Evolutionary conservation across 2,329 filamentous ascomycete genomes (phyloP), one percentile per base, ranked within the genome.

Genomic region (Penicillium sp.): DNA sequence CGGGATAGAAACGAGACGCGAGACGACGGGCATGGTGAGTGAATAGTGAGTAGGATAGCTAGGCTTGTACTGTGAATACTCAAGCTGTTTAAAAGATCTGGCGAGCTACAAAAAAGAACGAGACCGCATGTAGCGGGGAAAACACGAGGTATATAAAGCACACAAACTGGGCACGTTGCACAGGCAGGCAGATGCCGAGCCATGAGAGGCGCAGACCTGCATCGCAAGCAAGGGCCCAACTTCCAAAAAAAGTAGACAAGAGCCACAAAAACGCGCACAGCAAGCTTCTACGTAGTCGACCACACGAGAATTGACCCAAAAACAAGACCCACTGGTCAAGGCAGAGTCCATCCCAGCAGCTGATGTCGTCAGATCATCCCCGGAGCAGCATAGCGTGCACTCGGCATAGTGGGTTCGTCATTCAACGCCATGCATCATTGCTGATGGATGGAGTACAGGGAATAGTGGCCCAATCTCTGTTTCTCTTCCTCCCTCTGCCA

Each of bases 1-100:
- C 69, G 85, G 74, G 65, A 88, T 81, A 26, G 85, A 86, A 30
- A 84, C 65, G 24, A 88, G 67, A 61, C 86, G 84, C 10, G 83
- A 82, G 63, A 87, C 60, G 65, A 84, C 77, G 58, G 76, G 77
- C 84, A 86, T 86, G 60, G 51, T 73, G 66, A 61, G 26, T 9
- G n/a, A 22, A 17, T 35, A n/a, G 47, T 40, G 51, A 40, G 19
- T 45, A 24, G 8, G n/a, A 38, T 0, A n/a, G 35, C 22, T 12
- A 56, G 37, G 19, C 24, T 57, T n/a, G 37, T 15, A 2, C 33
- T 28, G 40, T 28, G 26, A 19, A n/a, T 33, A 24, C n/a, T 19
- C 37, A 51, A 44, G 38, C 19, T 17, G 45, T 4, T 35, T 9
- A 10, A 47, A 53, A 9, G 2, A 19, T 42, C 8, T 55, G 28